A percentile compares a stretch with the other conserved stretches of the same genome.
These are phyloP conservation scores for Boechera retrofracta DNA, from an alignment of 345 rosid genomes.

Conservation along the genomic window DNA sequence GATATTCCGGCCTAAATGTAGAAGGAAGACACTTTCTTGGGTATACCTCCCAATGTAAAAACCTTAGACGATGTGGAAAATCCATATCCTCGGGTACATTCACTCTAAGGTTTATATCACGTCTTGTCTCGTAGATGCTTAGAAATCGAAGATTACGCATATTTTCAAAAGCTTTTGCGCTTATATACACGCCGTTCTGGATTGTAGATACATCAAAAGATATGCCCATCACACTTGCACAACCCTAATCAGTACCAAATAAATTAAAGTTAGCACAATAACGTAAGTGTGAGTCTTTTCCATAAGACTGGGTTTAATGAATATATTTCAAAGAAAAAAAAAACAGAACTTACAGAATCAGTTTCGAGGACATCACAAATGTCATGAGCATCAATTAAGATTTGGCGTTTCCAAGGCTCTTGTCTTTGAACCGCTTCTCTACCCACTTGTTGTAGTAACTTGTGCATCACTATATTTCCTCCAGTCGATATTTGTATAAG, in stretches of 20 bases:
- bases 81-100: background rate
- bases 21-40: constrained; percentile 35
- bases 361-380: too few relatives aligned
- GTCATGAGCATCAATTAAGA: too few relatives aligned
- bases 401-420: background rate
- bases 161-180: background rate
- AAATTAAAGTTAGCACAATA: background rate
- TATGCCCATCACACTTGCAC: constrained; percentile 25
- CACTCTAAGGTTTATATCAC: background rate
- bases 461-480: constrained; percentile 33
- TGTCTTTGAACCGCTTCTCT: constrained; percentile 2
- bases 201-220: constrained; percentile 15
- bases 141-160: background rate
- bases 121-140: background rate
- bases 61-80: constrained; percentile 29
- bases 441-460: constrained; percentile 43
- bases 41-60: constrained; percentile 35
- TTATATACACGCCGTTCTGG: background rate
- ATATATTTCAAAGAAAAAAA: constrained; percentile 14
- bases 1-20: constrained; percentile 5
- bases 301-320: background rate
- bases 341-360: background rate
- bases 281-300: background rate
- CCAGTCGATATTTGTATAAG: too few relatives aligned
- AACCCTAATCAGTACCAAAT: background rate